Evolutionary conservation across 2,329 filamentous ascomycete species (phyloP).

Genomic region (Phaeophleospora eucalypticola): DNA sequence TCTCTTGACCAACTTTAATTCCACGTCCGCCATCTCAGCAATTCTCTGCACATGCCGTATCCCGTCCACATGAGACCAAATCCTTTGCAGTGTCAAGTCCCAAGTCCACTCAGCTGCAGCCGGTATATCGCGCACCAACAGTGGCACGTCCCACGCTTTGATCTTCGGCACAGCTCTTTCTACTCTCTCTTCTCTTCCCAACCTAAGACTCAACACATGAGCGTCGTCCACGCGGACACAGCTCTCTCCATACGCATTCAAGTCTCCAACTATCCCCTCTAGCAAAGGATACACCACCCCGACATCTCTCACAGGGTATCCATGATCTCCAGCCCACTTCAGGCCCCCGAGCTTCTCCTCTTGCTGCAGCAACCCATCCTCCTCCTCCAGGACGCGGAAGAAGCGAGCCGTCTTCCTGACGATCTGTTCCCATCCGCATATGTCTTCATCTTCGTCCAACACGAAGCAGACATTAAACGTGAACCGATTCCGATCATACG

Average conservation of each 20-base stretch:
- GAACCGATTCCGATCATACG: conserved; percentile 81
- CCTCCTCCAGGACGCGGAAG: conserved; percentile 86
- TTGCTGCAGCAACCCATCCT: conserved; percentile 74
- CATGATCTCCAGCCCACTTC: conserved; percentile 27
- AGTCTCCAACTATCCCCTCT: conserved; percentile 81
- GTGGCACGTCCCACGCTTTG: conserved; percentile 84
- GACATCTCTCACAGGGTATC: conserved; percentile 25
- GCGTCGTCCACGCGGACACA: conserved; percentile 25
- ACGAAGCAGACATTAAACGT: conserved; percentile 97
- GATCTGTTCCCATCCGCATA: conserved; percentile 63
- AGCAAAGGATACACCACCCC: conserved; percentile 64
- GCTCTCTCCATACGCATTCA: conserved; percentile 97
- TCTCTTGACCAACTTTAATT: conserved; percentile 78
- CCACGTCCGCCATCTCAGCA: conserved; percentile 77
- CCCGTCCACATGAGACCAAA: conserved; percentile 84
- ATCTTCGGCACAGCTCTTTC: conserved; percentile 65
- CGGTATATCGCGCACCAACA: conserved; percentile 56
- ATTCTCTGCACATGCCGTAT: conserved; percentile 86
- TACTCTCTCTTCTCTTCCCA: conserved; percentile 5
- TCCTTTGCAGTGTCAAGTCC: conserved; percentile 73
- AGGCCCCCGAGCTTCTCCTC: conserved; percentile 42
- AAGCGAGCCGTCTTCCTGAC: conserved; percentile 80
- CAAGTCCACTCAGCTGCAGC: conserved; percentile 60
- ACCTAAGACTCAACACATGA: conserved; percentile 29
- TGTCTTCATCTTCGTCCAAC: conserved; percentile 60